Evolutionary conservation across 768 basidiomycete genomes (phyloP), one percentile per base, ranked within the genome.

Genomic region (Serendipita sp.): DNA sequence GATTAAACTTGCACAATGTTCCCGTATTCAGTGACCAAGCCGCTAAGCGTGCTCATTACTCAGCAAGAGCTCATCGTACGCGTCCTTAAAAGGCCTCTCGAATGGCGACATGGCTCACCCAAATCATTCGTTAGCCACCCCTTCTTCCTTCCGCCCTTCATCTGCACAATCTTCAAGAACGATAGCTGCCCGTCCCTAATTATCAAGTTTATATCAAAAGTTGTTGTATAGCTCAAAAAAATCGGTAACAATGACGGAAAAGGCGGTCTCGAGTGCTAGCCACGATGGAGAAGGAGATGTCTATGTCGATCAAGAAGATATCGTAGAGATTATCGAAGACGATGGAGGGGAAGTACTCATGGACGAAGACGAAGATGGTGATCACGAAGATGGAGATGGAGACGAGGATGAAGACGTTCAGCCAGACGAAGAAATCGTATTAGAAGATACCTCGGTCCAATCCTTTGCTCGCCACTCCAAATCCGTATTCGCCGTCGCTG

Each of bases 401-500:
- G 85, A 86, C 63, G 85, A 86, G 41, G 86, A 78, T 5, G 85
- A 89, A 24, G 68, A 65, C 47, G 8, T 53, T 60, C 11, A 15
- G 28, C 56, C 64, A 64, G 67, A 8, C 28, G 69, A 69, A 4
- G 67, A 72, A 28, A 63, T 67, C 44, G 48, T 68, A n/a, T 79
- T 72, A 65, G 75, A 83, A 67, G 82, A 83, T 72, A 87, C 83
- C 71, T 84, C 85, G 10, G 76, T 89, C 11, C 86, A 85, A 71
- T 78, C 80, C 65, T 92, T 92, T 72, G 72, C 78, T 15, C 75
- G 75, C 5, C 94, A 98, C 74, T 24, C 56, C 18, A 75, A 80
- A 30, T 93, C 95, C 16, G 89, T 97, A 37, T 99, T 96, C 73
- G 75, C 85, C 37, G 78, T 98, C 45, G 78, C 92, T 2, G 80